Conservation (phyloP, 2,329 filamentous ascomycete species). For the Aspergillus oerlinghausenensis region DNA sequence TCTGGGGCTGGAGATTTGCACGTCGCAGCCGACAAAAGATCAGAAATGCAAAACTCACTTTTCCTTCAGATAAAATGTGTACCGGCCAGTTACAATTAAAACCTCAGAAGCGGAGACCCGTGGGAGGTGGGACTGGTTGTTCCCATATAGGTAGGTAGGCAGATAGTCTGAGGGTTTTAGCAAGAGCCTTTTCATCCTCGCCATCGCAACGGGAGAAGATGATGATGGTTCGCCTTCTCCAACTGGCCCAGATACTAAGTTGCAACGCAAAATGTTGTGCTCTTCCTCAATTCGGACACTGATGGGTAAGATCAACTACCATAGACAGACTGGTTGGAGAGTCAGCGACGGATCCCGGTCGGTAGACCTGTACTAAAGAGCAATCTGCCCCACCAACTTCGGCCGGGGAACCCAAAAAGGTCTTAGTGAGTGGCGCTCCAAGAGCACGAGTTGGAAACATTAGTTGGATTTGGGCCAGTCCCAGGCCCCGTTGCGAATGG, state of each 20-base stretch:
- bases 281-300: constrained; percentile 13
- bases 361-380: not conserved
- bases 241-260: not conserved
- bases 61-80: constrained; percentile 1
- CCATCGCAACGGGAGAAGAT: not conserved
- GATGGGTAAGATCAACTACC: constrained; percentile 1
- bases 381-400: constrained; percentile 13
- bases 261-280: constrained; percentile 7
- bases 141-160: not conserved
- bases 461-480: constrained; percentile 4
- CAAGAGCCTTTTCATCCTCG: not conserved
- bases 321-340: constrained; percentile 3
- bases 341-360: constrained; percentile 9
- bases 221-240: not conserved
- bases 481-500: constrained; percentile 15
- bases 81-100: not conserved
- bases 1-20: not conserved
- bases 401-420: constrained; percentile 22
- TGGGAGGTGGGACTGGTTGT: constrained; percentile 10
- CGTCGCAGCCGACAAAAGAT: not conserved
- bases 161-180: not conserved
- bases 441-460: constrained; percentile 20
- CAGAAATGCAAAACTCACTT: constrained; percentile 12
- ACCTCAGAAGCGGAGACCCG: constrained; percentile 10
- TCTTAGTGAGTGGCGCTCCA: constrained; percentile 18